These are phyloP conservation scores for Talaromyces amestolkiae DNA, from an alignment of 2,329 filamentous ascomycete species.

Conservation along the genomic window DNA sequence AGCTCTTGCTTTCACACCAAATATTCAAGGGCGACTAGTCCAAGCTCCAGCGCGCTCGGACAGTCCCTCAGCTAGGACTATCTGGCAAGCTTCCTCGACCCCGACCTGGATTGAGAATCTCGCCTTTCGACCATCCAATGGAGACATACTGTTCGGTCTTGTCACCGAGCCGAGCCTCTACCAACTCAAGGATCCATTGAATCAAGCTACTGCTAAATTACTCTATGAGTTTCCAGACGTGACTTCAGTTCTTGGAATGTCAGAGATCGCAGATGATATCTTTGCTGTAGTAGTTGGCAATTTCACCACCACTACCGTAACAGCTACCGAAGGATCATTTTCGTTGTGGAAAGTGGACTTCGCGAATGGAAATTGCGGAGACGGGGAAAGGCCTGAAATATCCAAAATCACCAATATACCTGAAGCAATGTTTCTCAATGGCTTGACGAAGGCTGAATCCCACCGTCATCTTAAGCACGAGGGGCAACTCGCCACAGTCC, in stretches of 20 bases:
- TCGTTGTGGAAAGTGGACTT: not conserved
- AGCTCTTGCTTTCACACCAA: not conserved
- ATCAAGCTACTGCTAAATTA: not conserved
- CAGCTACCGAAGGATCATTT: not conserved
- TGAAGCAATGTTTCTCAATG: slow-evolving; percentile 42
- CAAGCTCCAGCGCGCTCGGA: not conserved
- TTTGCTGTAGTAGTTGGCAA: not conserved
- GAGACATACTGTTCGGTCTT: not conserved
- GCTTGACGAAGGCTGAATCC: slow-evolving; percentile 18
- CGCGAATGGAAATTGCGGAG: not conserved
- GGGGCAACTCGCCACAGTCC: not conserved
- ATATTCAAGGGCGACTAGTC: not conserved
- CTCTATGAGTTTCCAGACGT: not conserved
- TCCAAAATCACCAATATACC: not conserved
- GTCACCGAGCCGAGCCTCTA: not conserved
- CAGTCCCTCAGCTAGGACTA: not conserved
- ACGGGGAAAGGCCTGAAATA: too few species aligned
- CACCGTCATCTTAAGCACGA: not conserved
- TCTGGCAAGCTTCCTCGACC: not conserved
- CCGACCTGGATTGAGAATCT: not conserved
- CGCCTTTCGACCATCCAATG: not conserved
- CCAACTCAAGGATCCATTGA: not conserved
- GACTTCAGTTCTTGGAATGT: not conserved
- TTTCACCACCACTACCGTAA: not conserved
- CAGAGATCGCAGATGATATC: not conserved